These are phyloP conservation scores for Akebia trifoliata DNA, from an alignment of 164 flowering plant genomes.

Conservation along the genomic window DNA sequence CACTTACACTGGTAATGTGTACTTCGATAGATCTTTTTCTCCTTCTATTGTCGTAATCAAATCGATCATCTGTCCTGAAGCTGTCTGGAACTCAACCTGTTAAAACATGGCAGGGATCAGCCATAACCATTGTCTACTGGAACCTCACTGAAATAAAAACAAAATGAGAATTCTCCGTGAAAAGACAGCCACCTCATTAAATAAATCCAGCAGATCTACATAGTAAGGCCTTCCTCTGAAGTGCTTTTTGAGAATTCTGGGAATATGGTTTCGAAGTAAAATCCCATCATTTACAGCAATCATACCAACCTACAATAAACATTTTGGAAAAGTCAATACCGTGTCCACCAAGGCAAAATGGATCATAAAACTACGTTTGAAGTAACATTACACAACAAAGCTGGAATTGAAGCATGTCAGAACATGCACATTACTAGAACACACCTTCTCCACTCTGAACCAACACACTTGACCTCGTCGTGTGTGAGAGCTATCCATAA, in stretches of 20 bases:
- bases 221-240: slow-evolving; percentile 80
- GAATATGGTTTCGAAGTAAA: slow-evolving; percentile 81
- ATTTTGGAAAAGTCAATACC: background rate
- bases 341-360: background rate
- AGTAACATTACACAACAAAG: background rate
- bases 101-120: slow-evolving; percentile 10
- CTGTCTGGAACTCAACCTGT: slow-evolving; percentile 94
- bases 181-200: slow-evolving; percentile 68
- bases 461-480: slow-evolving; percentile 95
- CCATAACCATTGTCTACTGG: background rate
- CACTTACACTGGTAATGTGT: slow-evolving; percentile 71
- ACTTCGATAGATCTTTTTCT: slow-evolving; percentile 79
- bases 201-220: slow-evolving; percentile 82
- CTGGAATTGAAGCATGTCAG: background rate
- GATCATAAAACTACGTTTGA: background rate
- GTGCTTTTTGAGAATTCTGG: slow-evolving; percentile 72
- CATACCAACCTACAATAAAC: slow-evolving; percentile 64
- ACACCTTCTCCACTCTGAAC: slow-evolving; percentile 78
- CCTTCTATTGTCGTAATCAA: slow-evolving; percentile 89
- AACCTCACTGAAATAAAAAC: background rate
- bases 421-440: background rate
- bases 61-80: slow-evolving; percentile 96
- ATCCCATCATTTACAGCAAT: slow-evolving; percentile 90
- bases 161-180: background rate
- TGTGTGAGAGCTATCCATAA: slow-evolving; percentile 84